Percentiles rank a stretch among this genome's conserved stretches.
Conservation (phyloP, 1,284 basidiomycete species). For the Heterobasidion irregulare region DNA sequence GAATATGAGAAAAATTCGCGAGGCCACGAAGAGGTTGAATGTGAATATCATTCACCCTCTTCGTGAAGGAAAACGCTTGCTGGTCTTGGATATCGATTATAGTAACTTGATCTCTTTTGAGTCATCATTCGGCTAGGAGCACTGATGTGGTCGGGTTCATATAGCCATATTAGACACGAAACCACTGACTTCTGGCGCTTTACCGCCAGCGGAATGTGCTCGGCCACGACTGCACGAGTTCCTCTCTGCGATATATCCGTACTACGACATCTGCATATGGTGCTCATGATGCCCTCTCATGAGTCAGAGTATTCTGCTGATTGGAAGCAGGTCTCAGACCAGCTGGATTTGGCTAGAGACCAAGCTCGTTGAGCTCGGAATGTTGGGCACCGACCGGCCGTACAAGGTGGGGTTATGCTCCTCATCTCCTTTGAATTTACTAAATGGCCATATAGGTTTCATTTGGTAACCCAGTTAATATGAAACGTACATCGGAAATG, state of each 20-base stretch:
- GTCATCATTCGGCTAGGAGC: background rate
- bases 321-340: conserved; percentile 61
- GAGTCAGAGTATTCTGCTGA: background rate
- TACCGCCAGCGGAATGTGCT: conserved; percentile 76
- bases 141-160: background rate
- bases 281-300: conserved; percentile 17
- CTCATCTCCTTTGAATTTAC: conserved; percentile 1
- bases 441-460: conserved; percentile 35
- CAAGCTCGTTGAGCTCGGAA: conserved; percentile 82
- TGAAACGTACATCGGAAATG: background rate
- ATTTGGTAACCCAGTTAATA: conserved; percentile 32
- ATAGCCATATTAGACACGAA: conserved; percentile 76
- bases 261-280: conserved; percentile 86
- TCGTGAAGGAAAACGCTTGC: conserved; percentile 67
- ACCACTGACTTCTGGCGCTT: conserved; percentile 66
- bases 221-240: conserved; percentile 82
- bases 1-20: conserved; percentile 71
- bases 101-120: conserved; percentile 33
- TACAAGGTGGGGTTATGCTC: conserved; percentile 50
- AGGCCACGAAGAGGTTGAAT: conserved; percentile 59
- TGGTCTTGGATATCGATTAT: conserved; percentile 88
- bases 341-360: conserved; percentile 90
- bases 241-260: conserved; percentile 66
- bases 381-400: conserved; percentile 60
- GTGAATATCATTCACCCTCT: conserved; percentile 72